A percentile compares a stretch with the other conserved stretches of the same genome.
Evolutionary conservation across 2,329 filamentous ascomycete genomes (phyloP).

Genomic region (Clonostachys solani): DNA sequence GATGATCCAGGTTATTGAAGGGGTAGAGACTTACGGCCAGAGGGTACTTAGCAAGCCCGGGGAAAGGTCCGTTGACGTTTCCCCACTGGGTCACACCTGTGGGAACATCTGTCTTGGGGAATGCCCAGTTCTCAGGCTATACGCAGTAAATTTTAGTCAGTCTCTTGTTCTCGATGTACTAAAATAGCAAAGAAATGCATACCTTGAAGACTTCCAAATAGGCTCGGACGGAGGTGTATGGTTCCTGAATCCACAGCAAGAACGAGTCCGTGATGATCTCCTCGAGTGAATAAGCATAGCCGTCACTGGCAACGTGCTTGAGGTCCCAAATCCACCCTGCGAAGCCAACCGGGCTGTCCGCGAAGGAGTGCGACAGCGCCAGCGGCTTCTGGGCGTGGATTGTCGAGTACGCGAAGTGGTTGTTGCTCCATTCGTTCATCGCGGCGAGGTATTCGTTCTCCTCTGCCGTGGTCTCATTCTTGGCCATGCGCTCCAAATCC

Average conservation of each 20-base stretch:
- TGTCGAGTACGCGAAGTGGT: background rate
- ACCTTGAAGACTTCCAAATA: conserved; percentile 4
- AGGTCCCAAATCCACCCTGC: conserved; percentile 3
- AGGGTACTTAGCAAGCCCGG: too few species aligned
- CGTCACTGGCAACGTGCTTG: conserved; percentile 2
- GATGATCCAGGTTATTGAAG: too few species aligned
- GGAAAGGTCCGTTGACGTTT: too few species aligned
- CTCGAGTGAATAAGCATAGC: conserved; percentile 1
- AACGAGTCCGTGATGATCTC: conserved; percentile 2
- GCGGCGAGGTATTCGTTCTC: background rate
- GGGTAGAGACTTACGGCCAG: too few species aligned
- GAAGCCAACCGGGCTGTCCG: conserved; percentile 4
- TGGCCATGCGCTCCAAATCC: conserved; percentile 1
- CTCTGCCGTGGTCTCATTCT: conserved; percentile 1
- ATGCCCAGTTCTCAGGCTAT: too few species aligned
- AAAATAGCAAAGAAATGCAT: background rate
- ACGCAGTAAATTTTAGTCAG: too few species aligned
- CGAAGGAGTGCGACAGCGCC: conserved; percentile 1
- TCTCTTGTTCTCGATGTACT: too few species aligned
- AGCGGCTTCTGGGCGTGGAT: conserved; percentile 2
- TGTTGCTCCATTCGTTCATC: background rate
- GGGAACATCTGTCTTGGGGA: too few species aligned
- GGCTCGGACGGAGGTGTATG: conserved; percentile 1
- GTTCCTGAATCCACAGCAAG: conserved; percentile 1
- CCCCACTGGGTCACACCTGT: too few species aligned